Evolutionary conservation across 768 basidiomycete species (phyloP), one percentile per base, ranked within the genome.

Genomic region (Mycena belliarum): DNA sequence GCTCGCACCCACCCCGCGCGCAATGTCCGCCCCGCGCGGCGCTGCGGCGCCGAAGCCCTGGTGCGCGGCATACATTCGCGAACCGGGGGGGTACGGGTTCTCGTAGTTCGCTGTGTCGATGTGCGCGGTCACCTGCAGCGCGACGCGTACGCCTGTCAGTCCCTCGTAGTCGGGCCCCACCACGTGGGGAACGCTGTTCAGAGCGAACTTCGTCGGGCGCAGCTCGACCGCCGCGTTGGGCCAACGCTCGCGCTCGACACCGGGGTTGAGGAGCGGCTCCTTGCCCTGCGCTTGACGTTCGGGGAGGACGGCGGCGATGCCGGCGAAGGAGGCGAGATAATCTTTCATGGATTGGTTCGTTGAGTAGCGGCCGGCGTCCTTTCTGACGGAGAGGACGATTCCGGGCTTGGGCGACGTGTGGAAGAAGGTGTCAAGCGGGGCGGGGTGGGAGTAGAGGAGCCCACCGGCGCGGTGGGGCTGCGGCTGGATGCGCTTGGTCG

Each of bases 401-500:
- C 88, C 91, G 8, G 84, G 82, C 63, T 82, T 77, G 18, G 83
- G 72, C 57, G 74, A 76, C 9, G 77, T 76, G 67, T 74, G 77
- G 68, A 86, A 73, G 49, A 73, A 72, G 0, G 79, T 76, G 51
- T 90, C 86, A 46, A 92, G 71, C 7, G 59, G 50, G 7, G 87
- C 76, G 33, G 80, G 76, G 38, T 76, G 73, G 3, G 82, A 70
- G 69, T 93, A 93, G 43, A 75, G 72, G 40, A 92, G 76, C 4
- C 82, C 91, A 37, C 78, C 89, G 35, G 72, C 76, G 25, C 73
- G 77, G 63, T 93, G 91, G 0, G 89, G 89, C 53, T 82, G 76
- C 41, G 81, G 85, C 58, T 85, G 83, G 60, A 93, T 85, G 38
- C 65, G 70, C 52, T 40, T 68, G 55, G 50, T 68, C 20, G 48